phyloP scores from a whole-genome alignment of 345 rosid genomes.

The Arabis hirsuta region DNA sequence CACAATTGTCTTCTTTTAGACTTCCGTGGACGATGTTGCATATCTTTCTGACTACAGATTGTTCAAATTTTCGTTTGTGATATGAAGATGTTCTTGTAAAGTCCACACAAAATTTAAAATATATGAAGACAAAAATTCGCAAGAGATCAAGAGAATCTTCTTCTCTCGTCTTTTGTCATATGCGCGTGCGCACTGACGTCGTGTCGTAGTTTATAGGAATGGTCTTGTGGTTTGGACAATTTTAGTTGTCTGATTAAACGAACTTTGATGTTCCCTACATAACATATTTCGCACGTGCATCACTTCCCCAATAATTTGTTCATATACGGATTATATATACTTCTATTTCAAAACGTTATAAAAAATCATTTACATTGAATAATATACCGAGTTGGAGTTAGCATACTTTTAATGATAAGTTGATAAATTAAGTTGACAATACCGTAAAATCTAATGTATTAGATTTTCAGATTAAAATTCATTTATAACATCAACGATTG shows the following conservation, averaged over 20 bases:
- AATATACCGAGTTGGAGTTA: neutral
- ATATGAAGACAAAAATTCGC: neutral
- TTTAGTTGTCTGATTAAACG: conserved; percentile 12
- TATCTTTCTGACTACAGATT: conserved; percentile 2
- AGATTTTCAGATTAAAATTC: no score
- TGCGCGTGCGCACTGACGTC: conserved; percentile 32
- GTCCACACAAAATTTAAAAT: neutral
- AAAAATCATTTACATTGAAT: neutral
- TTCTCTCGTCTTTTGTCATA: conserved; percentile 3
- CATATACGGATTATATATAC: neutral
- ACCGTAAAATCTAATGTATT: no score
- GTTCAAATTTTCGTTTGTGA: conserved; percentile 4
- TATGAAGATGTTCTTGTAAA: conserved; percentile 27
- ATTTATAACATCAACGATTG: no score
- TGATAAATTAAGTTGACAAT: no score
- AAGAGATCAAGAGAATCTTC: neutral
- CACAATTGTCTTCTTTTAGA: neutral
- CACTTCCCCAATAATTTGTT: neutral
- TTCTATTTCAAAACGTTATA: neutral
- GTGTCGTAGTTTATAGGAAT: neutral
- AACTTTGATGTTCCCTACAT: conserved; percentile 13
- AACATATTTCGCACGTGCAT: conserved; percentile 25
- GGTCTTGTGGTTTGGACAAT: conserved; percentile 15
- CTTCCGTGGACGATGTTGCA: conserved; percentile 1
- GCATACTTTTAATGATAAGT: neutral